Evolutionary conservation across 140 eudicot genomes (phyloP).

Genomic region (Ambrosia hybrid): DNA sequence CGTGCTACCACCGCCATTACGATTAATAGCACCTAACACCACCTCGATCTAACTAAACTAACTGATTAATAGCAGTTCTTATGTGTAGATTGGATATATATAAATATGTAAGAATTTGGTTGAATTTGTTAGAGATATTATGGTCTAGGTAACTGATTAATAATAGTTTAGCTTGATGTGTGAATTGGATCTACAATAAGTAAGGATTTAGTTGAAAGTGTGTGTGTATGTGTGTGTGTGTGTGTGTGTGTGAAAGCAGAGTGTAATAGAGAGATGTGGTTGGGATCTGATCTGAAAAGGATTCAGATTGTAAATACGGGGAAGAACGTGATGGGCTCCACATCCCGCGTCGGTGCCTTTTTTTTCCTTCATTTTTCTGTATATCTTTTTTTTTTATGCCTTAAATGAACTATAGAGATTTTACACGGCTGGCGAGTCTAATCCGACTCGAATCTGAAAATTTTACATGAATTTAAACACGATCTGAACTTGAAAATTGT

Average conservation of each 20-base stretch:
- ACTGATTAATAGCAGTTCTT: too few species aligned
- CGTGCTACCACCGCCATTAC: slow-evolving; percentile 51
- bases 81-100: too few species aligned
- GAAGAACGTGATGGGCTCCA: background rate
- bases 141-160: background rate
- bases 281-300: background rate
- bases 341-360: background rate
- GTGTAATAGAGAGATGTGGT: background rate
- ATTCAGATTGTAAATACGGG: background rate
- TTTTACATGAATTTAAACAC: too few species aligned
- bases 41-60: background rate
- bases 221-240: background rate
- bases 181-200: background rate
- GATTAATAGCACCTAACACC: background rate
- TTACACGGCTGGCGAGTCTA: too few species aligned
- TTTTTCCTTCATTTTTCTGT: too few species aligned
- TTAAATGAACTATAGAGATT: too few species aligned
- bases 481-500: too few species aligned
- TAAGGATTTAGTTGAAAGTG: background rate
- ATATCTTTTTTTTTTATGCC: too few species aligned
- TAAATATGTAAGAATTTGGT: too few species aligned
- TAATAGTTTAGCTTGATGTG: too few species aligned
- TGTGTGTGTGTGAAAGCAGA: slow-evolving; percentile 4
- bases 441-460: too few species aligned
- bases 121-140: too few species aligned